Conservation (phyloP, 441 rosid genomes). For the Euphorbia corollata region DNA sequence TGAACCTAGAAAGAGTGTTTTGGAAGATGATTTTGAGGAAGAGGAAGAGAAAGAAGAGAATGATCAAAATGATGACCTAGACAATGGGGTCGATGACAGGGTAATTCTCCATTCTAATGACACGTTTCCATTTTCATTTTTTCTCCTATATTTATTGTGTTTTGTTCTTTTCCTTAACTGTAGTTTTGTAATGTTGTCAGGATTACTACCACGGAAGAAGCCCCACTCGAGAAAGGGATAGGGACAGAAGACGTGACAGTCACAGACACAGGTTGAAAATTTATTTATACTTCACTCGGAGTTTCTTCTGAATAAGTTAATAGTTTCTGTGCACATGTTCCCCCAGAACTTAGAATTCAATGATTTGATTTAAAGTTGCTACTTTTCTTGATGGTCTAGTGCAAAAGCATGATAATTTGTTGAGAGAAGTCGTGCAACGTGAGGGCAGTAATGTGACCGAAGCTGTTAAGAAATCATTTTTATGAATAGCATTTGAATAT, state of each 20-base stretch:
- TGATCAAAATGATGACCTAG: conserved; percentile 49
- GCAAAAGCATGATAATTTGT: conserved; percentile 7
- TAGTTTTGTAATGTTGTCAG: conserved; percentile 32
- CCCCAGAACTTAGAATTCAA: background rate
- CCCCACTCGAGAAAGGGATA: conserved; percentile 69
- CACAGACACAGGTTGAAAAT: conserved; percentile 48
- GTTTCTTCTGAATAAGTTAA: background rate
- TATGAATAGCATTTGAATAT: conserved; percentile 17
- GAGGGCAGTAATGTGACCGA: conserved; percentile 26
- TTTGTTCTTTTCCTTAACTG: conserved; percentile 5
- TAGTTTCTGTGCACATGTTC: background rate
- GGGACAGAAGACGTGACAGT: conserved; percentile 64
- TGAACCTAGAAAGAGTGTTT: conserved; percentile 77
- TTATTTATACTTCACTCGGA: background rate
- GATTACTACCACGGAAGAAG: conserved; percentile 66
- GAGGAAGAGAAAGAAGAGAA: conserved; percentile 90
- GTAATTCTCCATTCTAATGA: conserved; percentile 23
- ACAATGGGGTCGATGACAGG: conserved; percentile 53
- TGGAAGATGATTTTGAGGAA: conserved; percentile 96
- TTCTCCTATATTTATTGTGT: background rate
- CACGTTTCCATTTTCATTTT: background rate
- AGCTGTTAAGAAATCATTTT: conserved; percentile 35
- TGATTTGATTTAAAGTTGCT: background rate
- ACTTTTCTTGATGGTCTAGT: background rate
- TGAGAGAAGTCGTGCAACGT: background rate